Evolutionary conservation across 2,329 filamentous ascomycete species (phyloP), one percentile per base, ranked within the genome.

Genomic region (Pseudocercospora fijiensis): DNA sequence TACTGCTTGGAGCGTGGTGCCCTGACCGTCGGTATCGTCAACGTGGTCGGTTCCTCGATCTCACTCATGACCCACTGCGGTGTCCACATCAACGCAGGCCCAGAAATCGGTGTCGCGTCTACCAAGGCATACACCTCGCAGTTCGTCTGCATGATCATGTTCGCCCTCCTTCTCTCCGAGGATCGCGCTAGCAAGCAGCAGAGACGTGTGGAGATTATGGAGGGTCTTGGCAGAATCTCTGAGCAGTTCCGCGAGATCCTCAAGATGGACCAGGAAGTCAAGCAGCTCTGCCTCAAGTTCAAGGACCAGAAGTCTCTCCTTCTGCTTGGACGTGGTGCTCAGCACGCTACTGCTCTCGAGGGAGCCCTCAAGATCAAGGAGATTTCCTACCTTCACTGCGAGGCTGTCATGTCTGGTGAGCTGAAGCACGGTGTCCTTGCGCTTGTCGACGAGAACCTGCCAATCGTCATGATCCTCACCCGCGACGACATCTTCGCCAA

Each of bases 141-240:
- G 79, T 99, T 98, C 79, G 92, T 99, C 76, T 96, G 95, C 78
- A 97, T 99, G 92, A 90, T 98, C 81, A 99, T 99, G 95, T 98
- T 99, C 75, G 95, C 95, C 6, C 84, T 99, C 68, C 97, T 93
- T 28, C 86, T 99, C 63, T 95, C 91, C 75, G 95, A 99, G 82
- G 95, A 99, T 80, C 91, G 95, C 72, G 91, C 93, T 47, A 97
- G 92, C 71, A 99, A 99, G 87, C 86, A 90, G 74, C 87, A 90
- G 82, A 88, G 94, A 76, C 90, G 95, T 30, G 88, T 95, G 80
- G 93, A 97, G 80, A 98, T 99, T 76, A 97, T 99, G 85, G 90
- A 96, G 72, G 94, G 95, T 73, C 88, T 99, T 28, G 84, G 86
- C 74, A 90, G 91, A 75, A 86, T 99, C 75, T 96, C 93, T 7